phyloP scores from a whole-genome alignment of 176 grass and related monocot species.

The Cocos nucifera region DNA sequence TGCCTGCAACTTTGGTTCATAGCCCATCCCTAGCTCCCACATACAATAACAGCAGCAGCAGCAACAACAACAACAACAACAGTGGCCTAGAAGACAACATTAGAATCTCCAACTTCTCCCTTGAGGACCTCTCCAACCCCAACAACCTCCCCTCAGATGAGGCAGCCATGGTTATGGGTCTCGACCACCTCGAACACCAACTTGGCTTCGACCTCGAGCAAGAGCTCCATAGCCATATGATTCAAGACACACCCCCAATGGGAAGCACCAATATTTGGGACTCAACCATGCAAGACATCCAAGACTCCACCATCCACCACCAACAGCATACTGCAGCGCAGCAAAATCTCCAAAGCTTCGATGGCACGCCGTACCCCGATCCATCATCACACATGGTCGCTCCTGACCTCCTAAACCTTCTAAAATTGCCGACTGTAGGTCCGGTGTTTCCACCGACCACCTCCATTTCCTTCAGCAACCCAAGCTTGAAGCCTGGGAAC shows the following conservation, averaged over 20 bases:
- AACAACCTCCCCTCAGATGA: slow-evolving; percentile 28
- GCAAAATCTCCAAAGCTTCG: slow-evolving; percentile 28
- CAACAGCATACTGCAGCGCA: slow-evolving; percentile 24
- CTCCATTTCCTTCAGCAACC: slow-evolving; percentile 28
- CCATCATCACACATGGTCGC: slow-evolving; percentile 17
- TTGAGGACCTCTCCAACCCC: slow-evolving; percentile 41
- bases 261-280: slow-evolving; percentile 40
- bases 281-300: slow-evolving; percentile 25
- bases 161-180: background rate
- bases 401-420: slow-evolving; percentile 56
- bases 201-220: slow-evolving; percentile 41
- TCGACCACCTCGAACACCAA: slow-evolving; percentile 29
- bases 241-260: slow-evolving; percentile 20
- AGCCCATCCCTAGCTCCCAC: slow-evolving; percentile 34
- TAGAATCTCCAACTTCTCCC: slow-evolving; percentile 29
- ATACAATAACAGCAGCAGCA: slow-evolving; percentile 21
- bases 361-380: slow-evolving; percentile 31
- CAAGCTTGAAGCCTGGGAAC: slow-evolving; percentile 20
- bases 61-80: background rate
- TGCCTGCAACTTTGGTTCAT: slow-evolving; percentile 42
- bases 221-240: slow-evolving; percentile 38
- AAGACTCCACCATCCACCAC: slow-evolving; percentile 23
- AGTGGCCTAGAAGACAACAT: slow-evolving; percentile 14
- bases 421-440: slow-evolving; percentile 30
- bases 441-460: slow-evolving; percentile 21